These are phyloP conservation scores for Penicillium sp. DNA, from an alignment of 2,329 filamentous ascomycete species.

Conservation along the genomic window DNA sequence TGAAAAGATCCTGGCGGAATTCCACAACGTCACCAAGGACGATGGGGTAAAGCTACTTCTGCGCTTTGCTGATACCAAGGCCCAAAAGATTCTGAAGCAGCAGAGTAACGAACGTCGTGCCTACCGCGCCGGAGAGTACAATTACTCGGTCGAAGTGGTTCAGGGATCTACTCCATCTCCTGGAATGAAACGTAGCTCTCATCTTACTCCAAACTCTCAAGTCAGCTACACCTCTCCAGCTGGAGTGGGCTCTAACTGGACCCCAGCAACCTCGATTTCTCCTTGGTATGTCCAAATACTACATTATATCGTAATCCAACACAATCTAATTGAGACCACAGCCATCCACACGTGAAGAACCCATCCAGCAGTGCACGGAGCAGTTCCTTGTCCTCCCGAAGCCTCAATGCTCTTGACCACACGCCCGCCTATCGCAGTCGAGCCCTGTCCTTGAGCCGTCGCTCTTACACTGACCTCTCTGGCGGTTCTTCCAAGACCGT, in stretches of 20 bases:
- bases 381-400: conserved; percentile 40
- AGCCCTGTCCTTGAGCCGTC: conserved; percentile 24
- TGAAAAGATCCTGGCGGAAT: conserved; percentile 81
- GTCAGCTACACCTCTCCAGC: conserved; percentile 44
- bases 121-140: conserved; percentile 95
- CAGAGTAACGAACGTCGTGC: conserved; percentile 92
- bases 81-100: conserved; percentile 94
- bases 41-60: conserved; percentile 86
- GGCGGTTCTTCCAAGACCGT: conserved; percentile 37
- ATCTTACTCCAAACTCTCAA: conserved; percentile 44
- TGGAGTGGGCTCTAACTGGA: conserved; percentile 43
- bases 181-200: conserved; percentile 38
- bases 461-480: conserved; percentile 32
- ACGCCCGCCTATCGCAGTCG: conserved; percentile 37
- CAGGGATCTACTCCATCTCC: conserved; percentile 46
- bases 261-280: conserved; percentile 49
- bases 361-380: conserved; percentile 32
- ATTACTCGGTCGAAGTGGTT: conserved; percentile 52
- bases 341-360: conserved; percentile 41
- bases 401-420: conserved; percentile 39
- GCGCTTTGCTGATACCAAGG: conserved; percentile 92
- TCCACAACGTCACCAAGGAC: conserved; percentile 75
- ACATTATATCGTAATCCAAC: background rate
- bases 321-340: conserved; percentile 31
- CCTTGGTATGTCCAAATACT: conserved; percentile 41